Percentiles rank a stretch among this genome's conserved stretches.
Conservation (phyloP, 208 protist species). For the Wallacemonas sp. region DNA sequence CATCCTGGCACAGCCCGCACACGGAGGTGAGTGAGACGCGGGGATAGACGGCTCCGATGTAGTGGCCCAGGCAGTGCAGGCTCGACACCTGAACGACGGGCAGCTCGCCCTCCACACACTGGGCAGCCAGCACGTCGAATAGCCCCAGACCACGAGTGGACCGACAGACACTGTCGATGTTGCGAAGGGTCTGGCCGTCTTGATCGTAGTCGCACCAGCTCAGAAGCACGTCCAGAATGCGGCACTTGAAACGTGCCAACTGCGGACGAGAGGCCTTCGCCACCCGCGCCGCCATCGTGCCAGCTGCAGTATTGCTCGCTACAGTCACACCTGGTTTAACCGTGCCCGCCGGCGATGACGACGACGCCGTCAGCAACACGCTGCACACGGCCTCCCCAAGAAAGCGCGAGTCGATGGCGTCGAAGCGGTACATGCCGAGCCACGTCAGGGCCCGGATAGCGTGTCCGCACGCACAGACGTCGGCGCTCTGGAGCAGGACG, state of each 20-base stretch:
- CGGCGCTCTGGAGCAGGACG: constrained; percentile 44
- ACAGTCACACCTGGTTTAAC: too few species aligned
- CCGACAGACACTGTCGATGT: constrained; percentile 52
- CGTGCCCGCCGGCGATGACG: too few species aligned
- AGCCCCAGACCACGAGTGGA: constrained; percentile 27
- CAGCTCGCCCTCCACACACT: constrained; percentile 37
- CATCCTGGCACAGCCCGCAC: constrained; percentile 62
- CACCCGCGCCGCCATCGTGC: neutral
- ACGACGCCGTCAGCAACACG: neutral
- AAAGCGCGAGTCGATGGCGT: constrained; percentile 53
- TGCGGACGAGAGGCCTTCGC: neutral
- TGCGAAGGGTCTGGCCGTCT: constrained; percentile 64
- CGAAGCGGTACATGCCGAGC: constrained; percentile 75
- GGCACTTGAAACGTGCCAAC: constrained; percentile 40
- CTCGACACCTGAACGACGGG: constrained; percentile 67
- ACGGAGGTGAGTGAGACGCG: constrained; percentile 48
- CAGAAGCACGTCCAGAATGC: constrained; percentile 81
- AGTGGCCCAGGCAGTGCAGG: constrained; percentile 65
- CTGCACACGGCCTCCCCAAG: constrained; percentile 24
- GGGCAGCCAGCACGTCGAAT: constrained; percentile 40
- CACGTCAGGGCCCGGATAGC: constrained; percentile 57
- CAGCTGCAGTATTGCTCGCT: neutral
- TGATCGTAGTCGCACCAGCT: constrained; percentile 76
- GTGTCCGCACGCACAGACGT: constrained; percentile 45
- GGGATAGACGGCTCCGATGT: constrained; percentile 42